These are phyloP conservation scores for Isatis tinctoria DNA, from an alignment of 345 rosid species.

Conservation along the genomic window DNA sequence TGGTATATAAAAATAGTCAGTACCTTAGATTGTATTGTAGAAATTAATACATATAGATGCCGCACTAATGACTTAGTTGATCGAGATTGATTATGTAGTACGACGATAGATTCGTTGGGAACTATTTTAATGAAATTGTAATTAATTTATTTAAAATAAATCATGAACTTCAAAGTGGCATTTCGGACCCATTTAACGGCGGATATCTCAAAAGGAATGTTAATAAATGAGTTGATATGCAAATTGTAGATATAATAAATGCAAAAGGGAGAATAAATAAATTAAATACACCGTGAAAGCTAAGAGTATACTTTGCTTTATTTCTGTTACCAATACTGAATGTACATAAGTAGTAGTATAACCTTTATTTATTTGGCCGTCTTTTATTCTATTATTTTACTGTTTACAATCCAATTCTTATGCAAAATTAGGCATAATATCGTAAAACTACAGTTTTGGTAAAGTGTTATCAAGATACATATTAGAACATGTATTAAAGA, in stretches of 20 bases:
- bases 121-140: slow-evolving; percentile 14
- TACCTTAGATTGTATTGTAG: slow-evolving; percentile 13
- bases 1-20: slow-evolving; percentile 5
- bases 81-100: slow-evolving; percentile 37
- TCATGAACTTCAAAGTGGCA: slow-evolving; percentile 22
- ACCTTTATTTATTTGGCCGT: background rate
- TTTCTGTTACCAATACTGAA: slow-evolving; percentile 17
- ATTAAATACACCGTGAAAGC: slow-evolving; percentile 18
- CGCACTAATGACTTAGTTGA: slow-evolving; percentile 34
- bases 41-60: slow-evolving; percentile 21
- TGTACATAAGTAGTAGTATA: background rate
- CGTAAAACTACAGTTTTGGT: background rate
- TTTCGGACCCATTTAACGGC: slow-evolving; percentile 56
- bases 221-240: slow-evolving; percentile 20
- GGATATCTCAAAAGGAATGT: slow-evolving; percentile 35
- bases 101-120: slow-evolving; percentile 36
- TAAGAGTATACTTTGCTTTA: slow-evolving; percentile 9
- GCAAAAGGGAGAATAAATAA: background rate
- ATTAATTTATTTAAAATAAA: background rate
- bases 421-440: too few relatives aligned
- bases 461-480: background rate
- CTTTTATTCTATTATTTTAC: background rate
- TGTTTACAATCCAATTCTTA: background rate
- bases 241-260: slow-evolving; percentile 11
- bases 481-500: background rate